Percentiles rank a stretch among this genome's conserved stretches.
These are phyloP conservation scores for Chaetomium cochliodes DNA, from an alignment of 495 filamentous ascomycete genomes.

Conservation along the genomic window DNA sequence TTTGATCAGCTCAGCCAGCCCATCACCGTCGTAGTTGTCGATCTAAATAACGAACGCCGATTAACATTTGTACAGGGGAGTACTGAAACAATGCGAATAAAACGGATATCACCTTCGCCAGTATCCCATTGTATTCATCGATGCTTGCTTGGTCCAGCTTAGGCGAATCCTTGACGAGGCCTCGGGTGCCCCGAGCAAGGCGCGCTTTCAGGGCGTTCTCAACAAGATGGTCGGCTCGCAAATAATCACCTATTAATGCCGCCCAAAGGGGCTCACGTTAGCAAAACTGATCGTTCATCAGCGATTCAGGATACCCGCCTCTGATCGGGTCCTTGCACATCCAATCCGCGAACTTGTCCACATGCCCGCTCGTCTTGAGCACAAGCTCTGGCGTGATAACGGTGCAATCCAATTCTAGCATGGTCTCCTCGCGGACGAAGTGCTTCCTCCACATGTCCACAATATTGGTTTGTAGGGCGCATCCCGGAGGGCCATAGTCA, in stretches of 20 bases:
- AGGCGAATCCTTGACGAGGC: constrained; percentile 46
- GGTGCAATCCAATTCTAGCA: constrained; percentile 76
- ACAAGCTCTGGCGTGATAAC: constrained; percentile 70
- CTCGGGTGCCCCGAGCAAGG: constrained; percentile 44
- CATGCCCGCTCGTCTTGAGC: constrained; percentile 88
- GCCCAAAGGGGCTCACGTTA: too few relatives aligned
- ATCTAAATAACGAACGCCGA: constrained; percentile 38
- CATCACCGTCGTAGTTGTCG: constrained; percentile 65
- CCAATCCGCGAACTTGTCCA: constrained; percentile 90
- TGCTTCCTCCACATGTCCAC: constrained; percentile 84
- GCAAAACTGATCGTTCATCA: too few relatives aligned
- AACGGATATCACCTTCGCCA: constrained; percentile 52
- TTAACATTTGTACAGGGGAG: not conserved
- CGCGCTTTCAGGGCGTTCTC: constrained; percentile 49
- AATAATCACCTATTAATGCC: constrained; percentile 35
- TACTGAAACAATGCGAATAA: not conserved
- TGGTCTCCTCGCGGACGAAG: constrained; percentile 78
- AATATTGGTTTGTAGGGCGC: constrained; percentile 70
- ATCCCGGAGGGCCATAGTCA: constrained; percentile 74
- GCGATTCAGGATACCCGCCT: constrained; percentile 22
- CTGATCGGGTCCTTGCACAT: constrained; percentile 55
- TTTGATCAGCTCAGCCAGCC: not conserved
- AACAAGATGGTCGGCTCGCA: constrained; percentile 53
- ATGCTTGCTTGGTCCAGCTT: constrained; percentile 64
- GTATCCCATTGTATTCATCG: constrained; percentile 65